Base-by-base conservation (phyloP, 2,329 filamentous ascomycete genomes). In the Tolypocladium tropicale region DNA sequence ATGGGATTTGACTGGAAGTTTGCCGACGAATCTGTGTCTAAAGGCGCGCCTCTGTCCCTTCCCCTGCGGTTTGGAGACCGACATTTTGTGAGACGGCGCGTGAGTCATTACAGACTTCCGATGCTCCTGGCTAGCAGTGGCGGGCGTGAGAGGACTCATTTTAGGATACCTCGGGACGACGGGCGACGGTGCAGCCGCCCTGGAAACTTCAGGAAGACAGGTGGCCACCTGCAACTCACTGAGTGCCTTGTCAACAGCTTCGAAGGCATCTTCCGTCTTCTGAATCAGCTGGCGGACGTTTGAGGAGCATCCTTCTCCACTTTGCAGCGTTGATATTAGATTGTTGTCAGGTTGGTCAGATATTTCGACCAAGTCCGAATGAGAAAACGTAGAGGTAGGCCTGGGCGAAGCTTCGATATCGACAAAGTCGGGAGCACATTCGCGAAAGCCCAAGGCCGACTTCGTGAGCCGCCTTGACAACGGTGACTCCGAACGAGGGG, bases 191-290 rank as follows among this genome's bases (percentile, higher is more conserved):
- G 57, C 59, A 32, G 59, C 58, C 28, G 63, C 55, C 32, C 55
- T 48, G 7, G 53, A 28, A 52, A 55, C 43, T 34, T 61, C 58
- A 21, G 57, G 60, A n/a, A 56, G 51, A 53, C 62, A 64, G n/a
- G 66, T 64, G 21, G 63, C 57, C 23, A 66, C 57, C 56, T 67
- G 67, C 21, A 71, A 69, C 54, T 77, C 70, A 37, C 67, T 68
- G 41, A 80, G 65, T 21, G 72, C 72, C 53, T 65, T 68, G 3
- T 71, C 74, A 28, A 77, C 72, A 14, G 73, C 71, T 63, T 73
- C 71, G 65, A 80, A 80, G 32, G 78, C 76, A 56, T 76, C 71
- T 58, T 81, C 77, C 4, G 77, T 74, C 61, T 80, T 74, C 58
- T 70, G 68, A 51, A 79, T 76, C 58, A 81, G 70, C 58, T 75